These are phyloP conservation scores for Aspergillus unguis DNA, from an alignment of 2,329 filamentous ascomycete genomes.

Conservation along the genomic window DNA sequence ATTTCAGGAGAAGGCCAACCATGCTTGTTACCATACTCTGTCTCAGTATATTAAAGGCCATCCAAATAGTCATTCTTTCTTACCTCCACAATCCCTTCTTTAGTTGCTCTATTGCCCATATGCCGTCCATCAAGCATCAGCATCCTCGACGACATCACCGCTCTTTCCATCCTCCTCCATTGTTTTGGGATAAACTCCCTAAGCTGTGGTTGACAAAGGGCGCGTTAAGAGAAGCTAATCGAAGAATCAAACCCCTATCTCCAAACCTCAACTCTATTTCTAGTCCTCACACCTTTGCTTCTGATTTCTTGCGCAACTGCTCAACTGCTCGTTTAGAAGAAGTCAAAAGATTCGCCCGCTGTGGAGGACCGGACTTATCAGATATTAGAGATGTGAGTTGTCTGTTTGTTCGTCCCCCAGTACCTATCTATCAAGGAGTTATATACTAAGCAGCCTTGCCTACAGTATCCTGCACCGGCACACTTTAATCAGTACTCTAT, in stretches of 20 bases:
- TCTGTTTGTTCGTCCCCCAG: not conserved
- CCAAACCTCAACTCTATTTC: not conserved
- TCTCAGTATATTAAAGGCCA: no score
- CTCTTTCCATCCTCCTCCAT: not conserved
- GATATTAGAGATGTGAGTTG: not conserved
- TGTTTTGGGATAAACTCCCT: constrained; percentile 2
- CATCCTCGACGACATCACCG: no score
- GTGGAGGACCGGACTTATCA: not conserved
- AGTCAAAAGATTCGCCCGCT: not conserved
- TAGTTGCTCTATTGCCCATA: no score
- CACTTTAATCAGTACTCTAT: no score
- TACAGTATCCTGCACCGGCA: no score
- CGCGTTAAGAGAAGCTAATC: constrained; percentile 4
- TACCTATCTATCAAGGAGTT: no score
- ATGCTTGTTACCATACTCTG: no score
- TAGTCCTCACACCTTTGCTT: constrained; percentile 3
- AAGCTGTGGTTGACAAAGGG: constrained; percentile 6
- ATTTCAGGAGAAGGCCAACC: no score
- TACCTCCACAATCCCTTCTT: no score
- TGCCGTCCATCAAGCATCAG: no score
- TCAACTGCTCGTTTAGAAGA: constrained; percentile 3
- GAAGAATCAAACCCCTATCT: constrained; percentile 1
- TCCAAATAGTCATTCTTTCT: no score
- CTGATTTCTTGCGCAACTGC: constrained; percentile 8
- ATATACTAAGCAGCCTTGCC: no score